phyloP scores from a whole-genome alignment of 2,329 filamentous ascomycete genomes.

The Fusarium sublunatum region DNA sequence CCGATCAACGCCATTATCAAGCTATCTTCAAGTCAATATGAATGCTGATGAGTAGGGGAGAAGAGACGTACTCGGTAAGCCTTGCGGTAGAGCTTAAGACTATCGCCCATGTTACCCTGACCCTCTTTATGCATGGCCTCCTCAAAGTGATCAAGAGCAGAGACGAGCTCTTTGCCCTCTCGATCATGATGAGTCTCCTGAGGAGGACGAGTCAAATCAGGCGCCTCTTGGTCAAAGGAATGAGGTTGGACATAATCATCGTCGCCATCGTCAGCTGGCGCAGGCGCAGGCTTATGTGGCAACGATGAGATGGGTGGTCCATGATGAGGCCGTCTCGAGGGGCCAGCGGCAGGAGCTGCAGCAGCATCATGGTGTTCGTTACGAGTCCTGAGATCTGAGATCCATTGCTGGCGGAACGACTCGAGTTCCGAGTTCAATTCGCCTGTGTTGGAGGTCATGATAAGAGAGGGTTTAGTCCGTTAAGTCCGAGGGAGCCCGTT shows the following conservation, averaged over 20 bases:
- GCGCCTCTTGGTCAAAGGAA: conserved; percentile 49
- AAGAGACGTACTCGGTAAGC: conserved; percentile 77
- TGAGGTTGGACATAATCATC: conserved; percentile 50
- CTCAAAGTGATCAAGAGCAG: conserved; percentile 93
- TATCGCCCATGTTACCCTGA: conserved; percentile 88
- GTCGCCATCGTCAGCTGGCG: conserved; percentile 49
- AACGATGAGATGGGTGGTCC: conserved; percentile 38
- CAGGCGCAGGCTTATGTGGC: conserved; percentile 25
- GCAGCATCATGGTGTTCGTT: conserved; percentile 41
- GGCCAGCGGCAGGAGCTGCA: conserved; percentile 19
- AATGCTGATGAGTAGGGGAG: too few species aligned
- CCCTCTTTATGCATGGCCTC: conserved; percentile 89
- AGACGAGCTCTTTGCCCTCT: conserved; percentile 64
- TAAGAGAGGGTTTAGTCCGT: conserved; percentile 26
- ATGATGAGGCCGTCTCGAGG: conserved; percentile 32
- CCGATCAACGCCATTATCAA: conserved; percentile 87
- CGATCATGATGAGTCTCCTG: conserved; percentile 27
- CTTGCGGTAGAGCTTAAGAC: conserved; percentile 85
- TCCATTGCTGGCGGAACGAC: conserved; percentile 87
- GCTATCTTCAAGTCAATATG: conserved; percentile 58
- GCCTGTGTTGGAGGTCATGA: conserved; percentile 45
- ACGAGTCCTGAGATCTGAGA: conserved; percentile 74
- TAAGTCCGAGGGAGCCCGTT: conserved; percentile 14
- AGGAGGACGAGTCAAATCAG: background rate
- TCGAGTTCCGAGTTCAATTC: conserved; percentile 78